Base-by-base conservation (phyloP, 768 basidiomycete genomes). In the Chalciporus sphaerocephalus region DNA sequence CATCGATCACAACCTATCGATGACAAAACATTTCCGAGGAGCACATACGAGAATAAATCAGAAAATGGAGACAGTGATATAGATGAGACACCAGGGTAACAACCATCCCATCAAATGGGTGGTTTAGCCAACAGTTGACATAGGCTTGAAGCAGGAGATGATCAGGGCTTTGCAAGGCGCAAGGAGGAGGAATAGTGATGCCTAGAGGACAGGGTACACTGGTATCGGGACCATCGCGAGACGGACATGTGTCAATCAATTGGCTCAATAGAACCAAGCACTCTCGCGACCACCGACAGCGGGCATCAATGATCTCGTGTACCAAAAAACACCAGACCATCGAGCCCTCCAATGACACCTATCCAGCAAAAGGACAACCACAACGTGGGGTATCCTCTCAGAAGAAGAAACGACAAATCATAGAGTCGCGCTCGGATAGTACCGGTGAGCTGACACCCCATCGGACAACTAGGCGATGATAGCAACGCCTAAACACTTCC, bases 1-100 rank as follows among this genome's bases (percentile, higher is more conserved):
- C 30, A 28, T 28, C n/a, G n/a, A n/a, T n/a, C 28, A 32, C 30
- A 32, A 6, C 15, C 7, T 32, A 32, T 32, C n/a, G 30, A 40
- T 42, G 20, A 39, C 25, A 36, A 32, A 35, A 7, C 44, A 58
- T 51, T 49, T 52, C 47, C 51, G 44, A 46, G 10, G 25, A 25
- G 18, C 42, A 43, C 24, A 48, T 39, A 44, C 10, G 30, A 22
- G 42, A 27, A 22, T 46, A 44, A 42, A 53, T 46, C 33, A 6
- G 42, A 6, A 45, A 37, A 33, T 18, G 42, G 33, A 25, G 20
- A 32, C 21, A 17, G 40, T 13, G 17, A 37, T 8, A 32, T 15
- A 32, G 30, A 15, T n/a, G 9, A 27, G 27, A 27, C 27, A 11
- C 27, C 27, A 27, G 27, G 1, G 30, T 5, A n/a, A 32, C 30